Base-by-base conservation (phyloP, 208 protist genomes). In the Trypanosomatidae sp. region DNA sequence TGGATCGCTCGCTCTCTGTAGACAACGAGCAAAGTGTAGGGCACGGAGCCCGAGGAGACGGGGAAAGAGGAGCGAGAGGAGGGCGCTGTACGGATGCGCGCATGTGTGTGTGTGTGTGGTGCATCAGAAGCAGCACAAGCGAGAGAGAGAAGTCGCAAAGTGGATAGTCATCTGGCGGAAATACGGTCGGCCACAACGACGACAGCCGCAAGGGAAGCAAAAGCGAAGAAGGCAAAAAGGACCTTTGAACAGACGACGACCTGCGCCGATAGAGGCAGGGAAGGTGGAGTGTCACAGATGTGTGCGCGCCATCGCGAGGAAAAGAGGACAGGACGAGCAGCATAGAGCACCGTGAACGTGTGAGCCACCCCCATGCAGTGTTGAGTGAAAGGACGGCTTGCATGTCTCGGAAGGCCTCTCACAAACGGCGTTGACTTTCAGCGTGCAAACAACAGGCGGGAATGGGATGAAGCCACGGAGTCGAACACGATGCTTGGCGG, bases 101-200 rank as follows among this genome's bases (percentile, higher is more conserved):
- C 33, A 3, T 19, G 6, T 13, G n/a, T 62, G 62, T 46, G 1
- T 66, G 28, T 15, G 59, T 28, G 17, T 6, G 22, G n/a, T 8
- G 60, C 8, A 2, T 4, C 41, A 36, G 41, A 36, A 36, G 33
- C 28, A 43, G 13, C 59, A 64, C 59, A 49, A 59, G 5, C n/a
- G 43, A 62, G 62, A 47, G 22, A 72, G 60, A 56, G 13, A 66
- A 33, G 8, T 13, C 43, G 56, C 41, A 66, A 64, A 28, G 9
- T 43, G 59, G 33, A 59, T 9, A 17, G 53, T 59, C 53, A 59
- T 59, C 25, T 13, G 53, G 12, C 53, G 53, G 10, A 4, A 33
- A 59, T 10, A 59, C 53, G 2, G 53, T 36, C 60, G 17, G 22
- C n/a, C 17, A 68, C 43, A 9, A 53, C 17, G 30, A 49, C 47